Percentiles rank a stretch among this genome's conserved stretches.
phyloP scores from a whole-genome alignment of 2,329 filamentous ascomycete genomes.

The Cercospora zeina region DNA sequence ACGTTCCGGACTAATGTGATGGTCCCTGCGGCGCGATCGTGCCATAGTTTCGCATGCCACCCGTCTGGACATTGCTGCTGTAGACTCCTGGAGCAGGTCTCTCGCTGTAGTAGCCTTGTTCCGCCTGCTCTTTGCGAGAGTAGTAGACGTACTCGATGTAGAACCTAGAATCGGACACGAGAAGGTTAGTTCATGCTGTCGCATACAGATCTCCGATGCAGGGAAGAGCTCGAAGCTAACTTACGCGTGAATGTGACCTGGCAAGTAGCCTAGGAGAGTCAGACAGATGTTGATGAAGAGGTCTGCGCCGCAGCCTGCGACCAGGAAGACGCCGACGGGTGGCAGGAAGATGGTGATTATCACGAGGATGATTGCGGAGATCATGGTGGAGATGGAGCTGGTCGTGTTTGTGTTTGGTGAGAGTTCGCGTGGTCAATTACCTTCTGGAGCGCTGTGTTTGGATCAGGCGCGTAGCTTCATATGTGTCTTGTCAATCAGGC shows the following conservation, averaged over 20 bases:
- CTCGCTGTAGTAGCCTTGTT: conserved; percentile 57
- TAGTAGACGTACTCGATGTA: conserved; percentile 84
- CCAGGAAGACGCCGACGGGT: conserved; percentile 49
- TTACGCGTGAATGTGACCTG: conserved; percentile 65
- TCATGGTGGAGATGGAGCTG: conserved; percentile 14
- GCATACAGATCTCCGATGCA: background rate
- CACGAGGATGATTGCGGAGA: conserved; percentile 45
- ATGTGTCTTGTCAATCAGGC: background rate
- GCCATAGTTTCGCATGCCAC: conserved; percentile 49
- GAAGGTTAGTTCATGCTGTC: background rate
- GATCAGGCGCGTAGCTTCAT: background rate
- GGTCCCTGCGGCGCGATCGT: conserved; percentile 29
- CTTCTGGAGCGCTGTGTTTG: background rate
- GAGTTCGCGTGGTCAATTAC: background rate
- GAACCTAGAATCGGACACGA: conserved; percentile 47
- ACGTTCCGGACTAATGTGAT: background rate
- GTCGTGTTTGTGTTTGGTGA: background rate
- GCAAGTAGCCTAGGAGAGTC: conserved; percentile 60
- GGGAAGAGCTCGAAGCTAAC: background rate
- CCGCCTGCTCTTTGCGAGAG: conserved; percentile 65
- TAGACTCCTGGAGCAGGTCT: conserved; percentile 68
- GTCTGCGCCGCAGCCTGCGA: conserved; percentile 53
- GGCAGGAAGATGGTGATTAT: conserved; percentile 48
- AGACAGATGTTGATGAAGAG: conserved; percentile 50
- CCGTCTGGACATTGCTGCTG: conserved; percentile 69